These are phyloP conservation scores for Magnolia kwangsiensis DNA, from an alignment of 164 flowering plant species.

Conservation along the genomic window DNA sequence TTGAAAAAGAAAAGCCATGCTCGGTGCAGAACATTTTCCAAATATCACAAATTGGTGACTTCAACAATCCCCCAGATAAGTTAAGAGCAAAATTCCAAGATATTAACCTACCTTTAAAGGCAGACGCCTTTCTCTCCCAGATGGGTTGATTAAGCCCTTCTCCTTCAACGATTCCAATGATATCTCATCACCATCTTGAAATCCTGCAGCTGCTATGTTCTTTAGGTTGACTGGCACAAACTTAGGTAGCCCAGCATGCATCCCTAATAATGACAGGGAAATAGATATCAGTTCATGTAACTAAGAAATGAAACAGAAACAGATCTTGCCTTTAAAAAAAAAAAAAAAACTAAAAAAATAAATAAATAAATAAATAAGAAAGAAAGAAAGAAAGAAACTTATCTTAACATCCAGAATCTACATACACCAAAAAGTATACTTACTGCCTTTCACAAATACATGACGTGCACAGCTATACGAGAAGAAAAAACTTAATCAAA, in stretches of 20 bases:
- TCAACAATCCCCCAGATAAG: not conserved
- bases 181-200: slow-evolving; percentile 88
- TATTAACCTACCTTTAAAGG: slow-evolving; percentile 67
- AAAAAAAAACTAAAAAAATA: not conserved
- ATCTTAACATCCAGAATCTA: not conserved
- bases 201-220: slow-evolving; percentile 79
- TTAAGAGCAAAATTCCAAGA: not conserved
- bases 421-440: not conserved
- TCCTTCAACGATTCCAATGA: slow-evolving; percentile 79
- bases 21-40: not conserved
- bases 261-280: slow-evolving; percentile 43
- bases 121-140: slow-evolving; percentile 89
- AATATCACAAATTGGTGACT: not conserved
- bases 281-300: not conserved
- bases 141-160: slow-evolving; percentile 87
- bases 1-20: not conserved
- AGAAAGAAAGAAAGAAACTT: not conserved
- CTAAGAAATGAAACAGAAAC: not conserved
- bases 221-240: slow-evolving; percentile 82
- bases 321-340: not conserved
- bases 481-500: not conserved
- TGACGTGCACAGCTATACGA: not conserved
- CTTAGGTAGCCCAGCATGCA: slow-evolving; percentile 87
- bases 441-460: not conserved
- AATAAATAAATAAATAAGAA: too few species aligned